A percentile compares a stretch with the other conserved stretches of the same genome.
These are phyloP conservation scores for Saccharomycopsis babjevae DNA, from an alignment of 805 yeast species.

Conservation along the genomic window DNA sequence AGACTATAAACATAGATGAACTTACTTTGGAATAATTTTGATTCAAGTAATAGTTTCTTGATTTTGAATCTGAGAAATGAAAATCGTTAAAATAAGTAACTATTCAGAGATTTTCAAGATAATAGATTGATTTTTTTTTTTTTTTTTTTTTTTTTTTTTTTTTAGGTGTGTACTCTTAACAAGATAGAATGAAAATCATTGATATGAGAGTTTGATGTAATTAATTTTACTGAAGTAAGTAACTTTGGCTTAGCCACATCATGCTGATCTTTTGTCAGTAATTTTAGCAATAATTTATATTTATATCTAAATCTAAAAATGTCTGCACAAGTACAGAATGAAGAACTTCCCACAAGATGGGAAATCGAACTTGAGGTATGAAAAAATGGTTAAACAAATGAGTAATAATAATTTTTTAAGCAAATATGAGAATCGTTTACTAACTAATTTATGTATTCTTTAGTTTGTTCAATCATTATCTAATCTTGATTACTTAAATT, in stretches of 20 bases:
- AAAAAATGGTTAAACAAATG: background rate
- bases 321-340: slow-evolving; percentile 1
- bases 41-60: background rate
- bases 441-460: background rate
- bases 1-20: background rate
- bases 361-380: slow-evolving; percentile 63
- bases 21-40: background rate
- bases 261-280: no score
- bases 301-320: background rate
- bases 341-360: slow-evolving; percentile 56
- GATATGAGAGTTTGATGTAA: no score
- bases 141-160: background rate
- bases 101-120: background rate
- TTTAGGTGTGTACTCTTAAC: no score
- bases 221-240: no score
- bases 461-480: slow-evolving; percentile 71
- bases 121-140: background rate
- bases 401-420: background rate
- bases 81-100: background rate
- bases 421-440: background rate
- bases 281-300: no score
- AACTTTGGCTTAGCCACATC: no score
- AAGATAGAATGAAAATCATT: no score
- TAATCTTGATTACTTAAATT: slow-evolving; percentile 64
- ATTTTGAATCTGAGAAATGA: no score